Percentiles rank a stretch among this genome's conserved stretches.
Conservation (phyloP, 176 grass and related monocot genomes). For the Triticum aestivum region IWGSC_CS_RefSeq_v2.1 NC_057813.1:758887849-758888348, state of each 20-base stretch:
- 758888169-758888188: no score
- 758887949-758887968: no score
- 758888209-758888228: neutral
- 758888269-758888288: neutral
- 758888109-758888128: neutral
- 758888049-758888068: neutral
- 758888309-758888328: neutral
- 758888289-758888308: neutral
- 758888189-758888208: neutral
- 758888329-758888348: neutral
- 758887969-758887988: no score
- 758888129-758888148: neutral
- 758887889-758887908: no score
- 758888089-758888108: neutral
- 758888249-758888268: neutral
- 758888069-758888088: neutral
- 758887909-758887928: no score
- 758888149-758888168: no score
- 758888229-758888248: neutral
- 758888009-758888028: neutral
- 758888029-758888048: neutral
- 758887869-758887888: no score
- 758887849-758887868: no score
- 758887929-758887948: no score
- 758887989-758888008: no score